Evolutionary conservation across 805 yeast genomes (phyloP).

Genomic region (Candida easanensis): DNA sequence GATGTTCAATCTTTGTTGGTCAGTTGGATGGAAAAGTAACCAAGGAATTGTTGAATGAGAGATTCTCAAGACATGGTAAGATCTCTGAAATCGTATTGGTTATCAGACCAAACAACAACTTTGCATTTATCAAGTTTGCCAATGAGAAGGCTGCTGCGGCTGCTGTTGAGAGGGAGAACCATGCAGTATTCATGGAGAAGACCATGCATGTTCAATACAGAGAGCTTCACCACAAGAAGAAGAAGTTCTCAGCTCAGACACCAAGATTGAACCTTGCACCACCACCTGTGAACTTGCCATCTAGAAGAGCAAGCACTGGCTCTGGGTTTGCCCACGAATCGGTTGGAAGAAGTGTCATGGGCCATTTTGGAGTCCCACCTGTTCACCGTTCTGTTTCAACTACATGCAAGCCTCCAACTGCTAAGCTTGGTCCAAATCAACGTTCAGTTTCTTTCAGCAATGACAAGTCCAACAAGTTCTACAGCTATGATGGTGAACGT

Average conservation of each 20-base stretch:
- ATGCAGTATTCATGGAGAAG: constrained; percentile 65
- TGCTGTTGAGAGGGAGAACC: constrained; percentile 85
- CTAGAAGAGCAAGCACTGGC: constrained; percentile 37
- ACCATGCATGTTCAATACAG: constrained; percentile 86
- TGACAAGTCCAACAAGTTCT: constrained; percentile 10
- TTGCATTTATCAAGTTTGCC: constrained; percentile 71
- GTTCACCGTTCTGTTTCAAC: constrained; percentile 8
- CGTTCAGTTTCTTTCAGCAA: constrained; percentile 25
- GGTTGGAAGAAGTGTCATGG: constrained; percentile 15
- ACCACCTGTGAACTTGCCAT: constrained; percentile 69
- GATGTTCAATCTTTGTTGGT: constrained; percentile 74
- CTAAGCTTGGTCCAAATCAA: constrained; percentile 6
- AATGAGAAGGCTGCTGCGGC: constrained; percentile 75
- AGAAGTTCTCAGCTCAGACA: constrained; percentile 20
- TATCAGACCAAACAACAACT: constrained; percentile 46
- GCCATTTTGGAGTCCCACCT: constrained; percentile 12
- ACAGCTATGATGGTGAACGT: constrained; percentile 6
- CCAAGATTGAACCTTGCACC: constrained; percentile 64
- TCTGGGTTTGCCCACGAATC: constrained; percentile 16
- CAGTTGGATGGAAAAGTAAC: constrained; percentile 58
- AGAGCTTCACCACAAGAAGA: constrained; percentile 44
- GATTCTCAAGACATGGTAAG: constrained; percentile 68
- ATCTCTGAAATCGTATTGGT: constrained; percentile 56
- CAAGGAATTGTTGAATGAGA: constrained; percentile 49
- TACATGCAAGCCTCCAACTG: neutral